Base-by-base conservation (phyloP, 108 stramenopile species). In the Mediolabrus comicus region DNA sequence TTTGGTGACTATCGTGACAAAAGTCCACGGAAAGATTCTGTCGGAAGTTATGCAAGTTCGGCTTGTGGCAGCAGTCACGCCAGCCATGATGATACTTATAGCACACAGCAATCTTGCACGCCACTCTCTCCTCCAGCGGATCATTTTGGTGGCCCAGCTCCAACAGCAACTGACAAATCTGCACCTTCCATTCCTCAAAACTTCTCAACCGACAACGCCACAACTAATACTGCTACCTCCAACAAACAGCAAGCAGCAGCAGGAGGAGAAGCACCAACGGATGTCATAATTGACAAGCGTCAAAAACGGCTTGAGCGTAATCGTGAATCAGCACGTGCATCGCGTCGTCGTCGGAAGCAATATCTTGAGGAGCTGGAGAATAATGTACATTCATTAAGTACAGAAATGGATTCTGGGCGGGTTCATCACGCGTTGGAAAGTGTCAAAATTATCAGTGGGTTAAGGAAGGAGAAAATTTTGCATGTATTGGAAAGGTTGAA, bases 281-380 rank as follows among this genome's bases (percentile, higher is more conserved):
- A 26, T 16, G 3, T 52, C 16, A 17, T 27, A 11, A 17, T 35
- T 10, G 65, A 69, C 57, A 69, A 69, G 27, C 81, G 92, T 17
- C 91, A 92, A 71, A 88, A 91, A 36, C 92, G 97, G 1, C 80
- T 98, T 14, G 96, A 96, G 55, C 82, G 96, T 17, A 98, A 98
- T 67, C 91, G 98, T 16, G 96, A 97, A 79, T 97, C 96, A 12
- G 98, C 98, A 5, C 86, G 96, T 1, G 81, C 91, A 14, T 94
- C 92, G 24, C 88, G 98, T 3, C 83, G 95, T 7, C 80, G 96
- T 13, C 82, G 97, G 59, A 98, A 98, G 80, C 85, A 94, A 41
- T 94, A 98, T 69, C 84, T 98, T n/a, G 96, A 97, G 81, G 94
- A 92, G 22, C 73, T 98, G 41, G 96, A 97, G 71, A 84, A 83